Conservation (phyloP, 1,284 basidiomycete genomes). For the Boletus semigastroideus region DNA sequence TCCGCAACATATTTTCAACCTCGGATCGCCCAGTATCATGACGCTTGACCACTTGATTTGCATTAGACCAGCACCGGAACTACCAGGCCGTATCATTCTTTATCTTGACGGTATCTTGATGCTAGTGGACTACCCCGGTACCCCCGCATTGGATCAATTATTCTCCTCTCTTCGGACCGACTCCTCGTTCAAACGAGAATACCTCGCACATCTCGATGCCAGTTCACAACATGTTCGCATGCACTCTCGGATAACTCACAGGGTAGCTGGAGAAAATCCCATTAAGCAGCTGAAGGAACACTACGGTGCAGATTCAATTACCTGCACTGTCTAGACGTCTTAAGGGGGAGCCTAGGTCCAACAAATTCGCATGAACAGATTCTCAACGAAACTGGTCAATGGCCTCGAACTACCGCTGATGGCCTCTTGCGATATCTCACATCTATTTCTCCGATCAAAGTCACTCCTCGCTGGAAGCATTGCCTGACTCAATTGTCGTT, state of each 20-base stretch:
- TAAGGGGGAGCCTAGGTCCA: neutral
- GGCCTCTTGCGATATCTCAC: slow-evolving; percentile 21
- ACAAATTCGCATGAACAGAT: neutral
- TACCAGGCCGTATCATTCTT: neutral
- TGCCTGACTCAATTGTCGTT: slow-evolving; percentile 28
- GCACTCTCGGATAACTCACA: neutral
- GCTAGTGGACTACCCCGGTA: neutral
- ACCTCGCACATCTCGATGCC: neutral
- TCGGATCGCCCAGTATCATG: neutral
- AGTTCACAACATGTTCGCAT: neutral
- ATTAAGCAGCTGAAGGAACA: neutral
- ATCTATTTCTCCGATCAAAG: neutral
- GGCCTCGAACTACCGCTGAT: slow-evolving; percentile 26
- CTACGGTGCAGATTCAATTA: neutral
- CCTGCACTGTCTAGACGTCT: neutral
- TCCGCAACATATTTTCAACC: too few relatives aligned
- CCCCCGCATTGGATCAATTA: neutral
- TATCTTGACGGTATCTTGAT: too few relatives aligned
- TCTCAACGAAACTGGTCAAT: slow-evolving; percentile 1
- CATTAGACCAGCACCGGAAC: neutral
- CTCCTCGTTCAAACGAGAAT: neutral
- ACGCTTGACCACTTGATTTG: neutral
- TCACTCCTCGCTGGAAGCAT: slow-evolving; percentile 26
- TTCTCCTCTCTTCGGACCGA: neutral
- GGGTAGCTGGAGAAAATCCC: too few relatives aligned